These are phyloP conservation scores for Asterella californica DNA, from an alignment of 225 moss, liverwort and hornwort species.

Conservation along the genomic window DNA sequence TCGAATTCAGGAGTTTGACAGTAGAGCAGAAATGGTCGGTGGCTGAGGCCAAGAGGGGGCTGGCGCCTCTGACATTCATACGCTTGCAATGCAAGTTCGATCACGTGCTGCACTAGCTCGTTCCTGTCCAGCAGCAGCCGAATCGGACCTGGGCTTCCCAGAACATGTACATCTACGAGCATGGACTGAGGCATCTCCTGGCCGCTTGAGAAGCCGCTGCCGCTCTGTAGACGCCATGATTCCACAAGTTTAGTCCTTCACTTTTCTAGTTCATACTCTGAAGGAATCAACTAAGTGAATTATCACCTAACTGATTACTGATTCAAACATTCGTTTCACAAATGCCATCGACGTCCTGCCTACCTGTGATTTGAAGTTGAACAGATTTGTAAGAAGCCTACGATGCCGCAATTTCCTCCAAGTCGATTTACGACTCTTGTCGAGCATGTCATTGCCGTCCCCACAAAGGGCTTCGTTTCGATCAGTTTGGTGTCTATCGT, in stretches of 20 bases:
- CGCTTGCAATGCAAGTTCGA: constrained; percentile 13
- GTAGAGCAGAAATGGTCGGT: constrained; percentile 21
- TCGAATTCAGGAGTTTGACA: constrained; percentile 27
- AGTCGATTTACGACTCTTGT: not conserved
- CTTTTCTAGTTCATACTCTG: not conserved
- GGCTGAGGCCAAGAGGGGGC: constrained; percentile 5
- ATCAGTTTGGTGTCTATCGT: not conserved
- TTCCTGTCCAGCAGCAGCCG: constrained; percentile 27
- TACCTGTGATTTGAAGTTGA: not conserved
- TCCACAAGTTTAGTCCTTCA: not conserved
- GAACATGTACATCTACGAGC: constrained; percentile 16
- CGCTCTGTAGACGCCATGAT: not conserved
- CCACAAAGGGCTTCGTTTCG: not conserved
- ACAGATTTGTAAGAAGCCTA: not conserved
- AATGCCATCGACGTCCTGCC: not conserved
- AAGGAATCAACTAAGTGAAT: not conserved
- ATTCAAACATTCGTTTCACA: not conserved
- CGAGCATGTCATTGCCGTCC: not conserved
- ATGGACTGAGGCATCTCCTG: constrained; percentile 11
- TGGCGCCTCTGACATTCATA: constrained; percentile 19
- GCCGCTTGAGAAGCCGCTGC: not conserved
- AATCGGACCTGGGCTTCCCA: constrained; percentile 22
- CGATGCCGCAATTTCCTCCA: constrained; percentile 9
- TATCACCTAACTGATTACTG: not conserved
- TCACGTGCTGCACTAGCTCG: constrained; percentile 3